Evolutionary conservation across 148 eudicot genomes (phyloP).

Genomic region (Limonium bicolor): DNA sequence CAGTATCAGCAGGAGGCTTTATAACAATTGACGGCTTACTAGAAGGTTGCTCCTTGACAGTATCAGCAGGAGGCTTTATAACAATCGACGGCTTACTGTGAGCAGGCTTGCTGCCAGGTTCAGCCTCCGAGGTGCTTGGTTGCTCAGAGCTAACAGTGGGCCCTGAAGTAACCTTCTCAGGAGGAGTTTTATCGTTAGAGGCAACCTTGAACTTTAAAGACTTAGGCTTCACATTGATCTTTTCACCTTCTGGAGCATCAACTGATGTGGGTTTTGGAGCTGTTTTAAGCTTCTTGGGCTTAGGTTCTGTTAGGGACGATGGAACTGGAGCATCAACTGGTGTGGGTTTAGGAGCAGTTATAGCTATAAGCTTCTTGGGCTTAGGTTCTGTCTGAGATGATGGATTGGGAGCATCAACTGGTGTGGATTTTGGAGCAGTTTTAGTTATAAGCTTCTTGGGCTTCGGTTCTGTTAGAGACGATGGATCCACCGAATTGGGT

Average conservation of each 20-base stretch:
- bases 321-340: slow-evolving; percentile 18
- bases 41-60: slow-evolving; percentile 30
- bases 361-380: slow-evolving; percentile 22
- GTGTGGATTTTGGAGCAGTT: slow-evolving; percentile 10
- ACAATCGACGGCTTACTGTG: slow-evolving; percentile 61
- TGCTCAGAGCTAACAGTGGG: slow-evolving; percentile 40
- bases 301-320: slow-evolving; percentile 14
- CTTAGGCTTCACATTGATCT: slow-evolving; percentile 49
- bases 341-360: slow-evolving; percentile 20
- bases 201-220: slow-evolving; percentile 72
- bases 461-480: slow-evolving; percentile 15
- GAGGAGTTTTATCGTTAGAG: slow-evolving; percentile 36
- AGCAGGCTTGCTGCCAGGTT: slow-evolving; percentile 30
- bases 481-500: slow-evolving; percentile 28
- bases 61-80: slow-evolving; percentile 44
- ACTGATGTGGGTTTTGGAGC: slow-evolving; percentile 11
- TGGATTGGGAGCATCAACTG: slow-evolving; percentile 10
- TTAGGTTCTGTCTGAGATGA: slow-evolving; percentile 11
- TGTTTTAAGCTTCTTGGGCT: slow-evolving; percentile 15
- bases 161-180: slow-evolving; percentile 33
- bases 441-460: slow-evolving; percentile 14
- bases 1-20: slow-evolving; percentile 67
- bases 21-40: slow-evolving; percentile 58
- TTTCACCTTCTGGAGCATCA: slow-evolving; percentile 55
- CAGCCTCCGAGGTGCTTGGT: slow-evolving; percentile 47